phyloP scores from a whole-genome alignment of 495 filamentous ascomycete species.

The Hypoxylon intermedium region DNA sequence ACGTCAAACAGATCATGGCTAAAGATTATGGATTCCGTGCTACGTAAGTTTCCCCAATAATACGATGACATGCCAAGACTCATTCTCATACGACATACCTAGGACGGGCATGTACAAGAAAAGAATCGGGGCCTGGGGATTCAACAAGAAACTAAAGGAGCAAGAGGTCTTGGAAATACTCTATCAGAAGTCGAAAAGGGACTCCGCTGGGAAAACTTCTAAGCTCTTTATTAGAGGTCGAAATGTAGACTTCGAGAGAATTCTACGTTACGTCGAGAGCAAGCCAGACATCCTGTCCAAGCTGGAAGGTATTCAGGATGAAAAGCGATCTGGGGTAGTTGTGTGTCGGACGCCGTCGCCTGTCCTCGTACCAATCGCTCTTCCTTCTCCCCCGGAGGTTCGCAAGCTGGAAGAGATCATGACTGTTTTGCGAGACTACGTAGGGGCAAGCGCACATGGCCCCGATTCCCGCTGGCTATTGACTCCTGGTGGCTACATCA shows the following conservation, averaged over 20 bases:
- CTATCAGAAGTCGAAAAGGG: constrained; percentile 38
- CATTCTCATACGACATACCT: background rate
- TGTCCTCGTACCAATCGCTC: background rate
- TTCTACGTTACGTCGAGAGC: constrained; percentile 40
- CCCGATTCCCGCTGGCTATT: constrained; percentile 10
- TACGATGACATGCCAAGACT: background rate
- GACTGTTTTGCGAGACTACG: constrained; percentile 13
- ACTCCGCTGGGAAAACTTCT: constrained; percentile 36
- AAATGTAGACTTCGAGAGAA: constrained; percentile 40
- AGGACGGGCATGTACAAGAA: constrained; percentile 50
- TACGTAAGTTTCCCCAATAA: constrained; percentile 39
- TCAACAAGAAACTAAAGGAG: constrained; percentile 49
- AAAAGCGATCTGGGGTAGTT: background rate
- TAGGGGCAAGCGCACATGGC: constrained; percentile 2
- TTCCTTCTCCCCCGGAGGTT: constrained; percentile 7
- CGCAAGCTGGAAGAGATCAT: constrained; percentile 17
- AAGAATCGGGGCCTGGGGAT: constrained; percentile 44
- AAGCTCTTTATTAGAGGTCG: constrained; percentile 40
- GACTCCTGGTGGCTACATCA: constrained; percentile 4
- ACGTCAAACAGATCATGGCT: constrained; percentile 49
- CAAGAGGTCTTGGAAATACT: constrained; percentile 43
- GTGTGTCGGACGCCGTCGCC: constrained; percentile 8
- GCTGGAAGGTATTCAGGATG: background rate
- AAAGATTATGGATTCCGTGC: constrained; percentile 41
- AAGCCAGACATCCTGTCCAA: constrained; percentile 27